These are phyloP conservation scores for Dactylonectria macrodidyma DNA, from an alignment of 2,329 filamentous ascomycete genomes.

Conservation along the genomic window DNA sequence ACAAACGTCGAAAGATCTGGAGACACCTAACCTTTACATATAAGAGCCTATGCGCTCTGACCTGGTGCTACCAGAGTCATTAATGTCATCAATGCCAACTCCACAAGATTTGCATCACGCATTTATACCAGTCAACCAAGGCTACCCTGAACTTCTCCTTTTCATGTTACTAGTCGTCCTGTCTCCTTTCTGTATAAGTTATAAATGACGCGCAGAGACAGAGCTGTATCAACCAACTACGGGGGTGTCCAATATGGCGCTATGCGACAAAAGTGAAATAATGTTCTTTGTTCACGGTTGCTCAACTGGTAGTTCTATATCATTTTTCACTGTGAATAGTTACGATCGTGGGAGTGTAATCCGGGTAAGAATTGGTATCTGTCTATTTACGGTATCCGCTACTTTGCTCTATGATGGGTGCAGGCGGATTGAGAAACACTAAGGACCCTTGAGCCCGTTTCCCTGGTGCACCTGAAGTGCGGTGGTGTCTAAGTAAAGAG, in stretches of 20 bases:
- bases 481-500: slow-evolving; percentile 38
- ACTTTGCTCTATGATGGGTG: background rate
- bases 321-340: background rate
- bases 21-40: slow-evolving; percentile 20
- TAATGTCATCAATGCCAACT: slow-evolving; percentile 16
- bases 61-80: background rate
- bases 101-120: slow-evolving; percentile 22
- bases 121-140: background rate
- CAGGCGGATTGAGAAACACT: background rate
- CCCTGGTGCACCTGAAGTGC: slow-evolving; percentile 25
- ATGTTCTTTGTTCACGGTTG: background rate
- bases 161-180: slow-evolving; percentile 15
- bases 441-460: background rate
- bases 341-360: too few relatives aligned
- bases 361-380: background rate
- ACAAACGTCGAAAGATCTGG: slow-evolving; percentile 11
- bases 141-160: slow-evolving; percentile 4
- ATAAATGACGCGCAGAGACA: slow-evolving; percentile 9
- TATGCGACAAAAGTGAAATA: too few relatives aligned
- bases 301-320: background rate
- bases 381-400: slow-evolving; percentile 23
- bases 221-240: background rate
- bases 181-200: slow-evolving; percentile 30
- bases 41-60: background rate
- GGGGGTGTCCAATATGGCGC: too few relatives aligned